phyloP scores from a whole-genome alignment of 2,329 filamentous ascomycete genomes.

The Beauveria pseudobassiana region DNA sequence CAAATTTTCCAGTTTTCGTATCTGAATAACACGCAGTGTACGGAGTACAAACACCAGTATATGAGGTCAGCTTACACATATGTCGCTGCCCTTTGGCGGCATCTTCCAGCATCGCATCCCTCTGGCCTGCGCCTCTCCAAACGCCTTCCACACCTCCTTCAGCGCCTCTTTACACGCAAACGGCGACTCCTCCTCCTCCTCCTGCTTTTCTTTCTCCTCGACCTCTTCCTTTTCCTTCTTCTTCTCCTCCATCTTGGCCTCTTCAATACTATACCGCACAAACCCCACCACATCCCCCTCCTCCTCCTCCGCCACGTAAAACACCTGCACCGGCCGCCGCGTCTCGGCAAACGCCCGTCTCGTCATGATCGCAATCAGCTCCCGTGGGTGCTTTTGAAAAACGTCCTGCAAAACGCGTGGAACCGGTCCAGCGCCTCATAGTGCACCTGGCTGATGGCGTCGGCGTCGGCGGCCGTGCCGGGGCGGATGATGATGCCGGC shows the following conservation, averaged over 20 bases:
- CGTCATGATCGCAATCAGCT: slow-evolving; percentile 12
- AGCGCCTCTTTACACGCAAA: slow-evolving; percentile 14
- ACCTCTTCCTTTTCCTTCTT: background rate
- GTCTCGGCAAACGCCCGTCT: background rate
- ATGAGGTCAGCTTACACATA: slow-evolving; percentile 13
- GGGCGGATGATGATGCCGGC: slow-evolving; percentile 9
- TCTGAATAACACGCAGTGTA: background rate
- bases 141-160: slow-evolving; percentile 18
- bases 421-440: slow-evolving; percentile 15
- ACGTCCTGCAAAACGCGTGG: slow-evolving; percentile 16
- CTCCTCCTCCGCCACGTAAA: slow-evolving; percentile 13
- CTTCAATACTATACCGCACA: slow-evolving; percentile 11
- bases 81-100: slow-evolving; percentile 14
- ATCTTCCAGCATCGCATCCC: slow-evolving; percentile 17
- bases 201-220: background rate
- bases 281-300: slow-evolving; percentile 12
- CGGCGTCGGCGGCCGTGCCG: slow-evolving; percentile 12
- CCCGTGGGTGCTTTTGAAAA: slow-evolving; percentile 14
- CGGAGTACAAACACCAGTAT: background rate
- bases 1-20: background rate
- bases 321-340: background rate
- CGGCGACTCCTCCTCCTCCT: slow-evolving; percentile 8
- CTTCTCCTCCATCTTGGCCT: background rate
- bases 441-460: slow-evolving; percentile 14
- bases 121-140: slow-evolving; percentile 14